Evolutionary conservation across 2,329 filamentous ascomycete species (phyloP), one percentile per base, ranked within the genome.

Genomic region (Aureobasidium sp.): DNA sequence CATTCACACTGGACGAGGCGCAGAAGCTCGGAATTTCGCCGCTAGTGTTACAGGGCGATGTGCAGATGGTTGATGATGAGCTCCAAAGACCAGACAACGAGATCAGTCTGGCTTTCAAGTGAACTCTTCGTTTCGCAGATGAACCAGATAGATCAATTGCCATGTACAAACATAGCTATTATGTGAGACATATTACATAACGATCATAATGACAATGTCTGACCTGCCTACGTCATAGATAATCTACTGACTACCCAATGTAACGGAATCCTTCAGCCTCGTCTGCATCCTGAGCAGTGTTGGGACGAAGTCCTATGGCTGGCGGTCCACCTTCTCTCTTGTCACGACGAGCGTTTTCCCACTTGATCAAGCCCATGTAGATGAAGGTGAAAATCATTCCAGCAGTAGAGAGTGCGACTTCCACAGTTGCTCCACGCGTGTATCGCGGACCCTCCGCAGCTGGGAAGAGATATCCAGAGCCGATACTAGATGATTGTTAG

Each of bases 301-400:
- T 34, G 3, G 61, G 61, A 3, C 61, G 49, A 25, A 44, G 51
- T 30, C 61, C 61, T 3, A 44, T 42, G 1, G 49, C 57, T 7
- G 61, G 61, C 5, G 57, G 49, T 16, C 61, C 61, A 14, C 61
- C 61, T 16, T 63, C 61, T n/a, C 27, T 57, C 9, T 21, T 61
- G 21, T 63, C 61, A 37, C 61, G 57, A 16, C 61, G 57, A 45
- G 36, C 10, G 6, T 63, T 63, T 50, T 63, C 61, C 61, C 57
- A 63, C 5, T n/a, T 61, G 50, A 63, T 63, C 61, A 63, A 57
- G 36, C 49, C 61, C 61, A 63, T 63, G 50, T 63, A 63, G 2
- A 41, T 29, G 29, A 63, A 63, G 1, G 61, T 63, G 44, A 63
- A 57, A 0, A 57, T 10, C 61, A 63, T 47, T 51, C 61, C 61